Evolutionary conservation across 371 early-diverging fungal species (phyloP).

Genomic region (Mucor circinelloides): DNA sequence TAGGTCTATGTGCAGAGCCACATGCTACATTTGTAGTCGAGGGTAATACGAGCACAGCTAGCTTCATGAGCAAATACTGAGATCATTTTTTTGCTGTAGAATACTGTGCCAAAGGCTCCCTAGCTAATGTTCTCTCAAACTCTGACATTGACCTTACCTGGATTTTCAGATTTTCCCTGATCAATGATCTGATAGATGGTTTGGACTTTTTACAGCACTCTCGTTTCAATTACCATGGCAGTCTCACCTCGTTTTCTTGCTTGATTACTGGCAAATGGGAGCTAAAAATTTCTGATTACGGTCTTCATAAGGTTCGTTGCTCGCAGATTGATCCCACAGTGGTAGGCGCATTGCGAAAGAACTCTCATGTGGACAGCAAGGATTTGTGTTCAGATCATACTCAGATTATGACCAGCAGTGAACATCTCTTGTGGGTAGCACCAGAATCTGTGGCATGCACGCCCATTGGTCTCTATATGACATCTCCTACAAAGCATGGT

Average conservation of each 20-base stretch:
- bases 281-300: conserved; percentile 52
- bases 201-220: conserved; percentile 54
- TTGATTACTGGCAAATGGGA: conserved; percentile 54
- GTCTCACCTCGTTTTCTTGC: conserved; percentile 46
- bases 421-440: conserved; percentile 42
- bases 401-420: neutral
- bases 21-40: conserved; percentile 38
- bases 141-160: conserved; percentile 49
- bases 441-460: conserved; percentile 41
- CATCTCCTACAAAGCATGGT: conserved; percentile 37
- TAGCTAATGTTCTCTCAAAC: conserved; percentile 45
- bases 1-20: conserved; percentile 31
- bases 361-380: conserved; percentile 10
- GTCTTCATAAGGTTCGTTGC: conserved; percentile 32
- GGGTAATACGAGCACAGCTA: neutral
- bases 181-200: conserved; percentile 48
- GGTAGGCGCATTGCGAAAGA: neutral
- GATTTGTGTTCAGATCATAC: neutral
- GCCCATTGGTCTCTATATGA: conserved; percentile 28
- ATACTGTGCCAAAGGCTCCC: conserved; percentile 46
- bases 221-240: conserved; percentile 46
- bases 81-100: conserved; percentile 19
- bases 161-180: conserved; percentile 55
- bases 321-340: conserved; percentile 29
- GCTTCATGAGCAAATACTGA: neutral